Evolutionary conservation across 352 stramenopile species (phyloP), one percentile per base, ranked within the genome.

Genomic region (Phytophthora litchii): DNA sequence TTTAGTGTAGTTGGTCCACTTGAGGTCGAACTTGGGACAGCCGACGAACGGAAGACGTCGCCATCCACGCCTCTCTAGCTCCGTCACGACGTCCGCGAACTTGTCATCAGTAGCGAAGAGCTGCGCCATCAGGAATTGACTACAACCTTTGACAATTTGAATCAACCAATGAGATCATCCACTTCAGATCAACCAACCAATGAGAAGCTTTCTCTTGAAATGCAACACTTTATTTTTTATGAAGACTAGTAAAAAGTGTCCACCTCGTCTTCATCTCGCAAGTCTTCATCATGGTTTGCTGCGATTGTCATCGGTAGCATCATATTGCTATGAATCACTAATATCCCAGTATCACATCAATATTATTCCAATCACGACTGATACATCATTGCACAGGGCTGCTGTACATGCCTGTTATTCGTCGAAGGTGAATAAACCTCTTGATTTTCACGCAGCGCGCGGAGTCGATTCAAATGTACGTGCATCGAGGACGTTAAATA

Each of bases 1-100:
- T 52, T 75, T 79, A 23, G 59, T 44, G 76, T 93, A 93, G 70
- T 91, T 91, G 52, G 71, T 72, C 76, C 78, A 91, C 43, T 83
- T 82, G 14, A 93, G 69, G 16, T 72, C 62, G 36, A 75, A 83
- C 46, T 70, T 76, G 1, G 83, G 83, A 54, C 86, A 89, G 27
- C 72, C 60, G 4, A 76, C 53, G 54, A 89, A 79, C 25, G 74
- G 66, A 25, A 86, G 79, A n/a, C 78, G 75, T 12, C 32, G 63
- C 80, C 82, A 89, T 11, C 59, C 64, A 7, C 55, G 50, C 20
- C 43, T 50, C 46, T 71, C 20, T 34, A 76, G 43, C 46, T 10
- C 45, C 20, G 31, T 51, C 17, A 71, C 62, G 6, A 79, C 70
- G 53, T 76, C 67, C 44, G 31, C 17, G 42, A 59, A 59, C 51